Percentiles rank a stretch among this genome's conserved stretches.
Evolutionary conservation across 257 asterid genomes (phyloP).

Genomic region (Nicotiana paniculata): DNA sequence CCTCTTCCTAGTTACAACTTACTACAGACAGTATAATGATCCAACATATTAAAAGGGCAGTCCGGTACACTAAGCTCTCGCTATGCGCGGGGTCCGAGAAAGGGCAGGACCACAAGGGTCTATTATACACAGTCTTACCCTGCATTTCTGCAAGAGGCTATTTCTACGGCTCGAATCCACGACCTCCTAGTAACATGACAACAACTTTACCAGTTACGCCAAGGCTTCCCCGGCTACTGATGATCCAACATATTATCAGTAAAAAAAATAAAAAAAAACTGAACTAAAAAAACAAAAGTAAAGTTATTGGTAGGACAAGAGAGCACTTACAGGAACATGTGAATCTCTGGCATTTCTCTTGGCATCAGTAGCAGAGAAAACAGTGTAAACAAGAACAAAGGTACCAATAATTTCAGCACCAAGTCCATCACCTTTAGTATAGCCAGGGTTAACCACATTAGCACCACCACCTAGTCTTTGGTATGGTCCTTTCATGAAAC

Average conservation of each 20-base stretch:
- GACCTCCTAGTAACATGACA: no score
- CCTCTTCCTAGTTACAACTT: background rate
- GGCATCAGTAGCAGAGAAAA: slow-evolving; percentile 55
- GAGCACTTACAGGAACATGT: slow-evolving; percentile 36
- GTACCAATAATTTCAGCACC: slow-evolving; percentile 49
- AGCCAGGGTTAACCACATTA: slow-evolving; percentile 29
- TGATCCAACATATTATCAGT: background rate
- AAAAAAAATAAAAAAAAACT: background rate
- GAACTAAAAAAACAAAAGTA: background rate
- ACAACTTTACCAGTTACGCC: no score
- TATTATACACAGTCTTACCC: no score
- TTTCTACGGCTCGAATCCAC: no score
- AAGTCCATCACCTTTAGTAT: slow-evolving; percentile 44
- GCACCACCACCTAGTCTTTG: slow-evolving; percentile 32
- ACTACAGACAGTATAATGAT: background rate
- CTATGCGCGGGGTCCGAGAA: no score
- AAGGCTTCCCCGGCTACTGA: background rate
- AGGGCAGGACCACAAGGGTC: no score
- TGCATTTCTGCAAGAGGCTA: no score
- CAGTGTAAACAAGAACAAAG: slow-evolving; percentile 46
- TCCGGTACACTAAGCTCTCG: no score
- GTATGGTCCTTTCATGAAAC: slow-evolving; percentile 30
- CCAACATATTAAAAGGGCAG: no score
- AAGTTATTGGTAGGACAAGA: background rate
- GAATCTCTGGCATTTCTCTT: slow-evolving; percentile 48